These are phyloP conservation scores for Puccinia hordei DNA, from an alignment of 1,284 basidiomycete species.

Conservation along the genomic window DNA sequence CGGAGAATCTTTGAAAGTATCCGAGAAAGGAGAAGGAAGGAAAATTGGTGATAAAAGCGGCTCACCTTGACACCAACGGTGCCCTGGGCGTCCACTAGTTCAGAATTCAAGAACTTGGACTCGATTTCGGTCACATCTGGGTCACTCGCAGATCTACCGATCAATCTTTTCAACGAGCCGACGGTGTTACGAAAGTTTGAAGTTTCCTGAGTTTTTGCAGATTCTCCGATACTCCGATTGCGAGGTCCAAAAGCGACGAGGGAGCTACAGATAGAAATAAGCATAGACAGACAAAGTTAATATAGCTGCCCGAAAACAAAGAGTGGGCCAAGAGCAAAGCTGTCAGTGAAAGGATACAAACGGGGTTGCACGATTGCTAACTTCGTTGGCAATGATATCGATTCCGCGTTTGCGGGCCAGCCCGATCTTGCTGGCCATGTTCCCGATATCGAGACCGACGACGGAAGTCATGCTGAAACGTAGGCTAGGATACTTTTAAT, in stretches of 20 bases:
- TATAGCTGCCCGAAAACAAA: not conserved
- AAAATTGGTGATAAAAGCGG: constrained; percentile 42
- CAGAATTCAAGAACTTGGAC: constrained; percentile 83
- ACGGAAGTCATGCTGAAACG: constrained; percentile 62
- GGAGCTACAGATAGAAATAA: constrained; percentile 65
- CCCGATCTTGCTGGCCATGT: constrained; percentile 83
- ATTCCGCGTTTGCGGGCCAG: constrained; percentile 88
- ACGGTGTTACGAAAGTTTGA: constrained; percentile 95
- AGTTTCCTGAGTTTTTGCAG: constrained; percentile 94
- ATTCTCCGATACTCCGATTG: constrained; percentile 83
- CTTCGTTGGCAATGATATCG: constrained; percentile 93
- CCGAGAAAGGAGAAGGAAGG: constrained; percentile 49
- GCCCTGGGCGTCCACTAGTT: constrained; percentile 77
- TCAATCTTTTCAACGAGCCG: constrained; percentile 81
- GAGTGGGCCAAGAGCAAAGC: not conserved
- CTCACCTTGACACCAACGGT: constrained; percentile 78
- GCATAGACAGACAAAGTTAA: not conserved
- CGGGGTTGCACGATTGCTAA: constrained; percentile 91
- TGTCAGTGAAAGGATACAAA: constrained; percentile 61
- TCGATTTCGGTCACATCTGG: constrained; percentile 73
- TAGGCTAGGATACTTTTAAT: not conserved
- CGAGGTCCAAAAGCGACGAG: constrained; percentile 86
- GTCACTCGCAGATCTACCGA: constrained; percentile 75
- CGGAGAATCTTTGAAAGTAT: constrained; percentile 38
- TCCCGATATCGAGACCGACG: constrained; percentile 88